Base-by-base conservation (phyloP, 192 early-diverging fungal genomes). In the Podila clonocystis region DNA sequence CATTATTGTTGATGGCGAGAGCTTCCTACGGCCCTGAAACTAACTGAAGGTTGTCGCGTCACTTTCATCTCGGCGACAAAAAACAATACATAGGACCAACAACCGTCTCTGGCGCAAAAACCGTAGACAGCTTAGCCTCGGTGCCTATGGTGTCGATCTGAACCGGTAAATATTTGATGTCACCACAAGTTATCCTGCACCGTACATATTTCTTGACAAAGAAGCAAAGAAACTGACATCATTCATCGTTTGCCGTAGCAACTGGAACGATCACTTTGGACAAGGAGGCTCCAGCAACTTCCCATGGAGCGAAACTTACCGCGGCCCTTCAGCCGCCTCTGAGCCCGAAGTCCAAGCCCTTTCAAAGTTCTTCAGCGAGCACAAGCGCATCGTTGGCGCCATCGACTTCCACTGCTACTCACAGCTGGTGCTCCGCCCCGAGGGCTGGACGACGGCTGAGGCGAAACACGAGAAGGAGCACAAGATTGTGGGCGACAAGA, bases 101-200 rank as follows among this genome's bases (percentile, higher is more conserved):
- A 76, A 83, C 61, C 80, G 87, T 30, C 73, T 89, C 48, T 91
- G 90, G 90, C 82, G 90, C 60, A 91, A 91, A 79, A 91, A 89
- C 82, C 74, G 90, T 29, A 58, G 82, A 15, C 62, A 65, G 36
- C 62, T 58, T 28, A 49, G 58, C 17, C 49, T 82, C 3, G 83
- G 74, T 13, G 58, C 70, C 58, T 82, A 64, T 24, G 72, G 83
- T 28, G 62, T 80, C 17, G 82, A 86, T 50, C 82, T 89, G 22
- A 91, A 90, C 75, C 68, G 89, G 74, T 87, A 89, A 65, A 59
- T 17, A 13, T 50, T 55, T 45, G 6, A 26, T 61, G 52, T 3
- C 15, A 2, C 22, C 12, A 36, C 22, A 22, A 24, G n/a, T 4
- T 0, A 29, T 11, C 15, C 30, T 30, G n/a, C 17, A 28, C 19